Conservation (phyloP, 768 basidiomycete species). For the Trametes gibbosa region DNA sequence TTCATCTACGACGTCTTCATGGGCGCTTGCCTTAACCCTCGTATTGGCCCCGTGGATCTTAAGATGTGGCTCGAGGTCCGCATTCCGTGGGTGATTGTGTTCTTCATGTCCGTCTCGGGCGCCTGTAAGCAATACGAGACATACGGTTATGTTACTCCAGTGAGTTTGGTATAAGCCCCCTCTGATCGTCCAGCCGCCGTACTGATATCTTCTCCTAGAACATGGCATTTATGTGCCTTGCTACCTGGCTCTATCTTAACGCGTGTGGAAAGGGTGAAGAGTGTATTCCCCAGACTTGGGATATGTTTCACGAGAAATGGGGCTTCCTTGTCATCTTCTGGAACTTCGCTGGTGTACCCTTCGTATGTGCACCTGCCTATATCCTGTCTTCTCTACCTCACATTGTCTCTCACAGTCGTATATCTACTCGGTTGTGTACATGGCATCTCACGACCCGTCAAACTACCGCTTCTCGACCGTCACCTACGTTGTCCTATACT, state of each 20-base stretch:
- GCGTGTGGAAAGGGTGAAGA: conserved; percentile 95
- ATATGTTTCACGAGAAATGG: conserved; percentile 99
- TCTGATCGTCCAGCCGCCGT: background rate
- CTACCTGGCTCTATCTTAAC: conserved; percentile 95
- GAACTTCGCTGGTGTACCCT: conserved; percentile 92
- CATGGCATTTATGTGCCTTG: conserved; percentile 94
- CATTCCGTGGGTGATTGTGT: conserved; percentile 95
- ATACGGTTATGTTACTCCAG: conserved; percentile 88
- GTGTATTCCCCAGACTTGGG: conserved; percentile 96
- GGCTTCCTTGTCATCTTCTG: conserved; percentile 99
- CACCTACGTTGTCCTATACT: conserved; percentile 69
- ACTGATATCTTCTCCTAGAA: conserved; percentile 49
- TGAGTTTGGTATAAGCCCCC: conserved; percentile 40
- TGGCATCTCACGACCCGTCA: conserved; percentile 90
- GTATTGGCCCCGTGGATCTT: conserved; percentile 86
- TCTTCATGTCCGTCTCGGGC: conserved; percentile 89
- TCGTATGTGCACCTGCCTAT: conserved; percentile 51
- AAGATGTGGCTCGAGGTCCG: conserved; percentile 99
- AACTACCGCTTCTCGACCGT: conserved; percentile 83
- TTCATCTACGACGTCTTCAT: conserved; percentile 95
- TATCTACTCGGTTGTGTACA: conserved; percentile 96
- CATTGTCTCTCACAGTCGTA: conserved; percentile 47
- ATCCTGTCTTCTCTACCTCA: background rate
- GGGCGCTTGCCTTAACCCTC: conserved; percentile 93
- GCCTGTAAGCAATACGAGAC: conserved; percentile 94